Conservation (phyloP, 2,329 filamentous ascomycete genomes). For the Polychaeton citri region DNA sequence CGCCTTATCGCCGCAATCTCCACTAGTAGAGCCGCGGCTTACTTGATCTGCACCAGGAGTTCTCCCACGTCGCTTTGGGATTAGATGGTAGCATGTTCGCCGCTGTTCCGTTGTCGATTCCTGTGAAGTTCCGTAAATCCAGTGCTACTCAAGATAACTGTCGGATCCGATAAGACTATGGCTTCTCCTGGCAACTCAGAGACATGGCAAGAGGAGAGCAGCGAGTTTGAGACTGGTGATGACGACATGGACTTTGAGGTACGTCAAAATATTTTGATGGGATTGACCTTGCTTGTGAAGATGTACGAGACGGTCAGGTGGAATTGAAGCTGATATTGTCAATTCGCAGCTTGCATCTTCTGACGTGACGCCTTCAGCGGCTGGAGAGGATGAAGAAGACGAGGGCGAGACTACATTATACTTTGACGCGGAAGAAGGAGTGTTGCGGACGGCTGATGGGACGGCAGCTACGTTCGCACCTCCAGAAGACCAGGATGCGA, state of each 20-base stretch:
- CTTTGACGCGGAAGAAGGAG: conserved; percentile 26
- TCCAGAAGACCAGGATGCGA: conserved; percentile 16
- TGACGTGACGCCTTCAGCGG: conserved; percentile 18
- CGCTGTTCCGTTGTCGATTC: no score
- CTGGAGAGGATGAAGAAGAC: conserved; percentile 25
- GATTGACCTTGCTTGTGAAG: no score
- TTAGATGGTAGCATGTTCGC: no score
- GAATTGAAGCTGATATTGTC: no score
- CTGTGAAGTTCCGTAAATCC: no score
- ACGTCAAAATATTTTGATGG: conserved; percentile 1
- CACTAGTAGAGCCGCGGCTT: no score
- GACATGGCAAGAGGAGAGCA: conserved; percentile 4
- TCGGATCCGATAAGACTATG: no score
- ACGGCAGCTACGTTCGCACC: conserved; percentile 9
- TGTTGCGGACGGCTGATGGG: conserved; percentile 13
- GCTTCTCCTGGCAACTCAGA: not conserved
- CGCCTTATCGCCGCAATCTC: no score
- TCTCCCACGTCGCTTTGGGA: no score
- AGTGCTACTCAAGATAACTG: no score
- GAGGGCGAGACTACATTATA: conserved; percentile 25
- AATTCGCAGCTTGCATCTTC: conserved; percentile 11
- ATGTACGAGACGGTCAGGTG: no score
- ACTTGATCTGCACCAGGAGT: no score
- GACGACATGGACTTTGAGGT: conserved; percentile 38
- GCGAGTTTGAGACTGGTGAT: conserved; percentile 21